These are phyloP conservation scores for Scheffersomyces parashehatae DNA, from an alignment of 1,139 yeast species.

Conservation along the genomic window DNA sequence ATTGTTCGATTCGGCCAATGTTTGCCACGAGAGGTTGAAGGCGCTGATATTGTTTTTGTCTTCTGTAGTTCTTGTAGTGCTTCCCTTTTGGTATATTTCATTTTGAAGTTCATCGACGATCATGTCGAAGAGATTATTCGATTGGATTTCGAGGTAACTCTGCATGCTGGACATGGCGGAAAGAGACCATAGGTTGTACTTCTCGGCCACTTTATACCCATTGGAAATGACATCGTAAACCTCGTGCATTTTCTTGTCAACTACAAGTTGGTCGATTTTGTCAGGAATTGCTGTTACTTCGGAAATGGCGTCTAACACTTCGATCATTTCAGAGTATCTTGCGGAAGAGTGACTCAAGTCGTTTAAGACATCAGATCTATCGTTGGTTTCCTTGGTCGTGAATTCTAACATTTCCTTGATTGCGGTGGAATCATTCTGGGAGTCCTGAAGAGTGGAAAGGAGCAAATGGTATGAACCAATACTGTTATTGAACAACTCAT, in stretches of 20 bases:
- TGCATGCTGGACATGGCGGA: conserved; percentile 61
- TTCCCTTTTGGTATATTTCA: conserved; percentile 64
- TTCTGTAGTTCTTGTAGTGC: conserved; percentile 3
- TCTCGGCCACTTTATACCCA: conserved; percentile 58
- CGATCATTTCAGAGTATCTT: conserved; percentile 68
- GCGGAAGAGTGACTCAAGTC: conserved; percentile 68
- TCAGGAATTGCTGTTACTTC: conserved; percentile 61
- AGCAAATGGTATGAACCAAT: conserved; percentile 33
- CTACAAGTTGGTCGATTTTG: conserved; percentile 61
- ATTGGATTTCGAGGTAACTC: conserved; percentile 61
- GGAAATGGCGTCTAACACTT: conserved; percentile 69
- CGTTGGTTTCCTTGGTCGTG: conserved; percentile 54
- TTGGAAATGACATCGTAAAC: conserved; percentile 65
- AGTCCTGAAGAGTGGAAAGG: conserved; percentile 54
- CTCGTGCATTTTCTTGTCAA: conserved; percentile 66
- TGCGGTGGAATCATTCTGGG: conserved; percentile 47
- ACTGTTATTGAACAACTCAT: conserved; percentile 81
- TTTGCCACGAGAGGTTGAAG: conserved; percentile 24
- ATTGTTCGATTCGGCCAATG: conserved; percentile 25
- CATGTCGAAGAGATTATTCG: conserved; percentile 65
- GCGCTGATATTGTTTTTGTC: conserved; percentile 7
- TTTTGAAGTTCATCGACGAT: conserved; percentile 75
- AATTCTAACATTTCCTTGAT: conserved; percentile 46
- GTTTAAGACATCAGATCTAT: conserved; percentile 54
- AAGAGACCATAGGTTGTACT: conserved; percentile 61